These are phyloP conservation scores for Neoboletus subvelutipes DNA, from an alignment of 768 basidiomycete species.

Conservation along the genomic window DNA sequence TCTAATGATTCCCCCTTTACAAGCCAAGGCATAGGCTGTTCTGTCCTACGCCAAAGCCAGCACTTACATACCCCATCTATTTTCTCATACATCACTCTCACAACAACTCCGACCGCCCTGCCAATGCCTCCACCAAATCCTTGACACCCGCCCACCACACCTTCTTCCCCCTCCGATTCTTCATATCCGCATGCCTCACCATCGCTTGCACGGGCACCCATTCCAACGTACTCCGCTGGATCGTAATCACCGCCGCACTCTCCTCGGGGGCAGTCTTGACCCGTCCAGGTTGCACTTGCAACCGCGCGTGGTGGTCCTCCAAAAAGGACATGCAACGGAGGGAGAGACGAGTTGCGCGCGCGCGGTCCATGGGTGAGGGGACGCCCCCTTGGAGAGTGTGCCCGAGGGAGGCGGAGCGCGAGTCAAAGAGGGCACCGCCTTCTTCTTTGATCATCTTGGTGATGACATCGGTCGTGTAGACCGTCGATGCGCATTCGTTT, in stretches of 20 bases:
- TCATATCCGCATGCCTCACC: constrained; percentile 86
- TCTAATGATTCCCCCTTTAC: too few relatives aligned
- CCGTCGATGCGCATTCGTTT: constrained; percentile 80
- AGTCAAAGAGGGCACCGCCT: constrained; percentile 88
- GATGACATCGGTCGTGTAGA: constrained; percentile 90
- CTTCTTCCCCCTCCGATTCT: constrained; percentile 74
- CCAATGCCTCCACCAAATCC: constrained; percentile 71
- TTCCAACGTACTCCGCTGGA: constrained; percentile 75
- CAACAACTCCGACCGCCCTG: constrained; percentile 59
- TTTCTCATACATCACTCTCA: constrained; percentile 6
- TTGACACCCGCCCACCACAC: constrained; percentile 78
- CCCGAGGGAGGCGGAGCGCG: constrained; percentile 92
- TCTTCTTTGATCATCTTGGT: constrained; percentile 95
- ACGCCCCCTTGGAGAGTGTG: constrained; percentile 97
- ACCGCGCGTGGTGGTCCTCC: constrained; percentile 68
- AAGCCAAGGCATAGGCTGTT: background rate
- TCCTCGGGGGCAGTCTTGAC: constrained; percentile 56
- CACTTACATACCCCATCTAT: background rate
- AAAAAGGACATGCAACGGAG: constrained; percentile 94
- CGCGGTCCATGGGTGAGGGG: constrained; percentile 92
- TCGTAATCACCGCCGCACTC: constrained; percentile 86
- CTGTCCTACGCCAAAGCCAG: background rate
- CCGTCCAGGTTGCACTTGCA: constrained; percentile 53
- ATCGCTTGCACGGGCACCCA: constrained; percentile 88
- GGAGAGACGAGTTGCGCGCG: constrained; percentile 85